phyloP scores from a whole-genome alignment of 2,329 filamentous ascomycete species.

The Aspergillus latus region DNA sequence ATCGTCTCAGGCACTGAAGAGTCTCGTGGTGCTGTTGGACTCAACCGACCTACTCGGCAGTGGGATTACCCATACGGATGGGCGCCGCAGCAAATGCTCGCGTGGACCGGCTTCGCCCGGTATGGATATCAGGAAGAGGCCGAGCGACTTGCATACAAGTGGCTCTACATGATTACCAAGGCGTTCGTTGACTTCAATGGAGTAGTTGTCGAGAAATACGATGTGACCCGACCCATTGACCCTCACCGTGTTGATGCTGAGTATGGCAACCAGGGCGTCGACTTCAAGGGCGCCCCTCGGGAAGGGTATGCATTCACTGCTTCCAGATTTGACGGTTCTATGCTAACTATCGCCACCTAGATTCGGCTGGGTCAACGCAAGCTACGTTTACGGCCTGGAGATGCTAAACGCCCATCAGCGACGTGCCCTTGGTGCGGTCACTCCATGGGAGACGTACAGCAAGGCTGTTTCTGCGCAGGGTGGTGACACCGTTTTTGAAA shows the following conservation, averaged over 20 bases:
- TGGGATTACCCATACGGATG: conserved; percentile 99
- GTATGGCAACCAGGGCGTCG: conserved; percentile 93
- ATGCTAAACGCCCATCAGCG: conserved; percentile 87
- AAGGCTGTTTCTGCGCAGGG: conserved; percentile 56
- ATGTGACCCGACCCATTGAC: conserved; percentile 85
- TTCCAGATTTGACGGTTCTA: conserved; percentile 6
- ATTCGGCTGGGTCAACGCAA: conserved; percentile 98
- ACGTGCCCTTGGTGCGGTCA: conserved; percentile 82
- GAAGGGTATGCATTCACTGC: conserved; percentile 72
- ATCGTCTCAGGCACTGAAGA: conserved; percentile 86
- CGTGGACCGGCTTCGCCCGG: conserved; percentile 87
- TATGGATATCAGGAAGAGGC: conserved; percentile 92
- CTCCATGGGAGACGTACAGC: conserved; percentile 79
- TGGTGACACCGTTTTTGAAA: conserved; percentile 11
- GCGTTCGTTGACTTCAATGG: conserved; percentile 98
- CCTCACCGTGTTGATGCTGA: conserved; percentile 94
- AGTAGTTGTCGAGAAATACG: conserved; percentile 97
- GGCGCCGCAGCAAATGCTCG: conserved; percentile 98
- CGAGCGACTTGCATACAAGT: conserved; percentile 87
- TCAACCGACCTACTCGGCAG: conserved; percentile 88
- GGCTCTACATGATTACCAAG: conserved; percentile 98
- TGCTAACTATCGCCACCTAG: conserved; percentile 48
- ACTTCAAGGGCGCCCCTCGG: conserved; percentile 93
- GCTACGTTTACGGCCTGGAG: conserved; percentile 89
- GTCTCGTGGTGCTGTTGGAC: conserved; percentile 74